Percentiles rank a stretch among this genome's conserved stretches.
Evolutionary conservation across 306 rosid genomes (phyloP).

Genomic region (Adenanthera pavonina): DNA sequence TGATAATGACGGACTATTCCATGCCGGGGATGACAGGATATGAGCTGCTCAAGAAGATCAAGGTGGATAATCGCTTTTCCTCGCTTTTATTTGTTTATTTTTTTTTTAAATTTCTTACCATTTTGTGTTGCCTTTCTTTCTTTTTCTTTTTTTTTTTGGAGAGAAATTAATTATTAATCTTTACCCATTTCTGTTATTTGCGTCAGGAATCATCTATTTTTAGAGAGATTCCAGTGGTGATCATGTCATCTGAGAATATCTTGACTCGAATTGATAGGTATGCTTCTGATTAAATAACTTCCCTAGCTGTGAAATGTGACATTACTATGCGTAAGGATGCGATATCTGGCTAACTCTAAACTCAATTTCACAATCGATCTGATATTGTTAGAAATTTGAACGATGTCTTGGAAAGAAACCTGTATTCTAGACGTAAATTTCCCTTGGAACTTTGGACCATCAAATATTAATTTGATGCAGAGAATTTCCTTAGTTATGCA

Average conservation of each 20-base stretch:
- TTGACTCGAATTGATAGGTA: slow-evolving; percentile 91
- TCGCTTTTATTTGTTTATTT: neutral
- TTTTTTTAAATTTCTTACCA: neutral
- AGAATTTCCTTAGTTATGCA: neutral
- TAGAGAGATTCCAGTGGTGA: slow-evolving; percentile 89
- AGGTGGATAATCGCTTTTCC: slow-evolving; percentile 52
- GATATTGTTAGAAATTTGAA: neutral
- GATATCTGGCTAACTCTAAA: neutral
- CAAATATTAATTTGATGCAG: neutral
- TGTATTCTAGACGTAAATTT: slow-evolving; percentile 2
- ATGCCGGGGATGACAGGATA: slow-evolving; percentile 99
- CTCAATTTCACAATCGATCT: neutral
- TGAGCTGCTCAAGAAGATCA: slow-evolving; percentile 88
- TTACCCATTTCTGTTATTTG: slow-evolving; percentile 28
- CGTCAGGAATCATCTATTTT: slow-evolving; percentile 89
- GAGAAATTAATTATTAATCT: slow-evolving; percentile 26
- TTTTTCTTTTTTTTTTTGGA: neutral
- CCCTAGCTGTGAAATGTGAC: neutral
- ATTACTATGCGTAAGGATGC: neutral
- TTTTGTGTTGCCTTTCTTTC: neutral
- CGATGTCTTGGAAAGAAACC: neutral
- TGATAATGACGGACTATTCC: slow-evolving; percentile 93
- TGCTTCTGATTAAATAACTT: slow-evolving; percentile 23
- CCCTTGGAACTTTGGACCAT: too few species aligned
- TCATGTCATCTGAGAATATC: slow-evolving; percentile 95